phyloP scores from a whole-genome alignment of 2,329 filamentous ascomycete species.

The Botryotinia convoluta region DNA sequence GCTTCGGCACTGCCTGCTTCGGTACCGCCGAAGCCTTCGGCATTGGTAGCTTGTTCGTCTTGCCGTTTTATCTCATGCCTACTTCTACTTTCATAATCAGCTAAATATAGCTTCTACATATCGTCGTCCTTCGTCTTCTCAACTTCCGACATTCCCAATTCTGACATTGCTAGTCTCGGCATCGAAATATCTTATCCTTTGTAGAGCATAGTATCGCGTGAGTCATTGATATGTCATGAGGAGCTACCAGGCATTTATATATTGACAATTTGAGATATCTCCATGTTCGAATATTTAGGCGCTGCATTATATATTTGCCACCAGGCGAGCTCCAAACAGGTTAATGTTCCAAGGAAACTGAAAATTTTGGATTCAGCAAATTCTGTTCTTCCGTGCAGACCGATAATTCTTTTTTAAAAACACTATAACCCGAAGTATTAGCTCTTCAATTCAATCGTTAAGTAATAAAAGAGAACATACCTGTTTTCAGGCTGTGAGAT shows the following conservation, averaged over 20 bases:
- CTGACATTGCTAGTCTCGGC: background rate
- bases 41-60: background rate
- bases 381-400: background rate
- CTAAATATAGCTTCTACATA: background rate
- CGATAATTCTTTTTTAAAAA: too few relatives aligned
- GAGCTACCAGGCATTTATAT: background rate
- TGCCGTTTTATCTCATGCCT: background rate
- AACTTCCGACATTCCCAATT: background rate
- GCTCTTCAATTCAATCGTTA: rapidly evolving
- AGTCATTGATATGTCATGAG: background rate
- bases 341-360: background rate
- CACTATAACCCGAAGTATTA: background rate
- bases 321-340: too few relatives aligned
- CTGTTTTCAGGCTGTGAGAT: background rate
- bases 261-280: too few relatives aligned
- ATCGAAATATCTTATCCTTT: background rate
- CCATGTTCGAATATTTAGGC: too few relatives aligned
- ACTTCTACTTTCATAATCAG: too few relatives aligned
- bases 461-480: background rate
- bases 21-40: background rate
- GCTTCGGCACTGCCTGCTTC: background rate
- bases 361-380: background rate
- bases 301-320: too few relatives aligned
- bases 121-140: background rate
- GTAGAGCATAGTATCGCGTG: too few relatives aligned